Evolutionary conservation across 75 land plant species (phyloP).

Genomic region (Cunninghamia lanceolata): DNA sequence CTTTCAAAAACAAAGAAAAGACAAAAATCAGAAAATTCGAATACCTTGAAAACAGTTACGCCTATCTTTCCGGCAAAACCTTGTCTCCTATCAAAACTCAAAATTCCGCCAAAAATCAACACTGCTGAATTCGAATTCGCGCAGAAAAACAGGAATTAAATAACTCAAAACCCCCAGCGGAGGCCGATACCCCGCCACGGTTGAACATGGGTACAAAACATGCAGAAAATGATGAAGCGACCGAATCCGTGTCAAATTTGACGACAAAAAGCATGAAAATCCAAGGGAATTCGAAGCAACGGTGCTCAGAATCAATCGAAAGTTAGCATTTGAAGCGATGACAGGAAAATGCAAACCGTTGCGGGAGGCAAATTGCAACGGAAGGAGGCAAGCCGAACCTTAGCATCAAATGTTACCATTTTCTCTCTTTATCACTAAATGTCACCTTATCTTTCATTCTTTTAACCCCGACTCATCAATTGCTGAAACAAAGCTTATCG

Average conservation of each 20-base stretch:
- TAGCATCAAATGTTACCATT: constrained; percentile 2
- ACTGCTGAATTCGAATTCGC: neutral
- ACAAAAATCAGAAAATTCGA: neutral
- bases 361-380: neutral
- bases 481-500: neutral
- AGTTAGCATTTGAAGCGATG: neutral
- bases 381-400: neutral
- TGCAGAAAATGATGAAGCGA: neutral
- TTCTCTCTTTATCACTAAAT: constrained; percentile 2
- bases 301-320: neutral
- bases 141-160: neutral
- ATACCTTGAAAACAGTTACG: neutral
- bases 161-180: neutral
- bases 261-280: neutral
- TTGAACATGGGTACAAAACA: neutral
- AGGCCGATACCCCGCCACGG: neutral
- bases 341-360: neutral
- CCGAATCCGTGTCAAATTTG: neutral
- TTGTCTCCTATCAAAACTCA: neutral
- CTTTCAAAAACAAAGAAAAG: neutral
- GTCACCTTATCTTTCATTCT: neutral
- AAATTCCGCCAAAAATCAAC: neutral
- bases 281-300: neutral
- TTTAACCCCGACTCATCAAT: neutral
- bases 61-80: constrained; percentile 3